phyloP scores from a whole-genome alignment of 345 rosid species.

The Mercurialis annua region DNA sequence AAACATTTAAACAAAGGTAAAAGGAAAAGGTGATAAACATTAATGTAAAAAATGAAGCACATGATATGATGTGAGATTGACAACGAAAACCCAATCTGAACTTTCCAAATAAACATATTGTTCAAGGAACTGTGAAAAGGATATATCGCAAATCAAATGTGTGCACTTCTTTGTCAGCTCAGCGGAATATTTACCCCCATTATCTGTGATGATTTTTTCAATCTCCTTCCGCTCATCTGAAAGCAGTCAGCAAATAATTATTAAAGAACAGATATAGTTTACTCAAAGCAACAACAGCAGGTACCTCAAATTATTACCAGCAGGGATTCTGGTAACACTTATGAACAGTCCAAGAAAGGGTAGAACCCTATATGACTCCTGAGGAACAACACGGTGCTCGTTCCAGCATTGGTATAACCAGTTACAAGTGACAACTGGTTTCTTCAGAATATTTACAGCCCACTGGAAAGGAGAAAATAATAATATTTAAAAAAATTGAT shows the following conservation, averaged over 20 bases:
- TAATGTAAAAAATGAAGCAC: not conserved
- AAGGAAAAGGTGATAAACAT: not conserved
- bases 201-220: conserved; percentile 49
- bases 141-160: conserved; percentile 91
- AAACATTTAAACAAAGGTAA: not conserved
- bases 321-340: conserved; percentile 67
- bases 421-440: conserved; percentile 66
- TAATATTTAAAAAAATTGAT: conserved; percentile 11
- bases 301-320: conserved; percentile 47
- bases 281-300: conserved; percentile 14
- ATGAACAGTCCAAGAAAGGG: conserved; percentile 85
- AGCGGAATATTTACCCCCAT: conserved; percentile 86
- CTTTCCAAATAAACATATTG: not conserved
- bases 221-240: conserved; percentile 81
- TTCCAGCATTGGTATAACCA: conserved; percentile 88
- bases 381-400: conserved; percentile 96
- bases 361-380: conserved; percentile 77
- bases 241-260: conserved; percentile 28
- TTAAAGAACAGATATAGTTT: conserved; percentile 18
- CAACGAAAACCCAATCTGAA: not conserved
- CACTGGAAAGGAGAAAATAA: conserved; percentile 50
- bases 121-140: conserved; percentile 38
- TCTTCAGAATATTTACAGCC: conserved; percentile 76
- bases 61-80: not conserved
- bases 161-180: conserved; percentile 83